Evolutionary conservation across 2,329 filamentous ascomycete species (phyloP), one percentile per base, ranked within the genome.

Genomic region (Pseudogymnoascus sp.): DNA sequence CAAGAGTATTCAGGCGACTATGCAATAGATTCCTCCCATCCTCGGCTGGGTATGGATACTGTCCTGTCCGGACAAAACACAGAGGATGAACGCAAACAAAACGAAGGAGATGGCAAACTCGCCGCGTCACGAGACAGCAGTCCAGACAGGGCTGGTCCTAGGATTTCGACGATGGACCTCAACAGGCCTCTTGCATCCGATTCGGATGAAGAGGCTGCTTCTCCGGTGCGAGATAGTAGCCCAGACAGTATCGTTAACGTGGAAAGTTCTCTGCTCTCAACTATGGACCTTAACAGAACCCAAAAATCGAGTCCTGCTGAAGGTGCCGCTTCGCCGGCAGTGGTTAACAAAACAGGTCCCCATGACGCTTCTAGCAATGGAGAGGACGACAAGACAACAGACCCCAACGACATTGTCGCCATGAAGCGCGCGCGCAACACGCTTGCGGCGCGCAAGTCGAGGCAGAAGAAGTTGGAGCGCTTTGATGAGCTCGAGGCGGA

Each of bases 351-450:
- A 15, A 5, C 40, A 44, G 6, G 65, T 69, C 1, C 62, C 21
- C 21, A 21, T 21, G 21, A 4, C 21, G 17, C 39, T 11, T 21
- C 17, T 41, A 21, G 21, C 39, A 21, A 21, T 17, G 8, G 17
- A 21, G 39, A 41, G 15, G 39, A 17, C 15, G 39, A 41, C 15
- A 21, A 41, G 39, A 21, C 21, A 21, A 21, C 21, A 21, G 90
- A 97, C 68, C 83, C 86, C 0, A 77, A 69, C 41, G 92, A 97
- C 70, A 83, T 82, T 8, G 74, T 88, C n/a, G 91, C 90, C 17
- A 84, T 92, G 81, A 97, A 97, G 85, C 89, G 93, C 73, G 92
- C 92, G 59, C 88, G 92, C 67, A 97, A 97, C 74, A 96, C 92
- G 7, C 83, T 95, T 73, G 93, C 93, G 15, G 93, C 93, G 69